Conservation (phyloP, 75 land plant species). For the Pseudotsuga menziesii region DNA sequence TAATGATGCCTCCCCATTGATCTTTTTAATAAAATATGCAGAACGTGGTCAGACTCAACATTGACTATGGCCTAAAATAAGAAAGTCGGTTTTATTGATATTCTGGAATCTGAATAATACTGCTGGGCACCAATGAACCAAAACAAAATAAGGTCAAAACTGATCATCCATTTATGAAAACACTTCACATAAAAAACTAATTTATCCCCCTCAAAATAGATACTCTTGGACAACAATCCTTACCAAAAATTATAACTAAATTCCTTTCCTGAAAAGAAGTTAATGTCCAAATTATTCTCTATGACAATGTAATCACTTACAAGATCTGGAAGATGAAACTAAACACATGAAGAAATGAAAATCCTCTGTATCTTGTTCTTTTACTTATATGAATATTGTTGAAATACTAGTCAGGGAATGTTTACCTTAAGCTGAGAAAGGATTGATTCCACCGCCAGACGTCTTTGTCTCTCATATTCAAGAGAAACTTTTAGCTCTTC, state of each 20-base stretch:
- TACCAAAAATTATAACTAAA: neutral
- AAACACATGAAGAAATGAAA: neutral
- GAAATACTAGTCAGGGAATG: neutral
- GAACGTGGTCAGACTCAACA: neutral
- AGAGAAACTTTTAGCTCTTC: slow-evolving; percentile 38
- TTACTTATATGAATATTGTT: neutral
- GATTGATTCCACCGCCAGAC: slow-evolving; percentile 39
- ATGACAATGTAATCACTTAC: neutral
- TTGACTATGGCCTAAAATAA: neutral
- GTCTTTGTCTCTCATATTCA: slow-evolving; percentile 46
- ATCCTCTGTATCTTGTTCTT: neutral
- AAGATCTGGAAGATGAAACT: neutral
- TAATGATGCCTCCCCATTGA: too few species aligned
- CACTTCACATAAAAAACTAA: neutral
- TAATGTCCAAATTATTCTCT: neutral
- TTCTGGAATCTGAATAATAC: neutral
- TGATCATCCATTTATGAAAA: neutral
- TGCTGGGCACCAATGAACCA: neutral
- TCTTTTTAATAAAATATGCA: neutral
- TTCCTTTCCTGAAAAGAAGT: neutral
- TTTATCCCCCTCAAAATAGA: too few species aligned
- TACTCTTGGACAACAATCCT: neutral
- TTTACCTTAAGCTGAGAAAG: slow-evolving; percentile 61
- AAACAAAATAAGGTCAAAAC: neutral
- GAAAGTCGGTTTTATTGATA: too few species aligned